Base-by-base conservation (phyloP, 1,284 basidiomycete species). In the Ganoderma multipileum region DNA sequence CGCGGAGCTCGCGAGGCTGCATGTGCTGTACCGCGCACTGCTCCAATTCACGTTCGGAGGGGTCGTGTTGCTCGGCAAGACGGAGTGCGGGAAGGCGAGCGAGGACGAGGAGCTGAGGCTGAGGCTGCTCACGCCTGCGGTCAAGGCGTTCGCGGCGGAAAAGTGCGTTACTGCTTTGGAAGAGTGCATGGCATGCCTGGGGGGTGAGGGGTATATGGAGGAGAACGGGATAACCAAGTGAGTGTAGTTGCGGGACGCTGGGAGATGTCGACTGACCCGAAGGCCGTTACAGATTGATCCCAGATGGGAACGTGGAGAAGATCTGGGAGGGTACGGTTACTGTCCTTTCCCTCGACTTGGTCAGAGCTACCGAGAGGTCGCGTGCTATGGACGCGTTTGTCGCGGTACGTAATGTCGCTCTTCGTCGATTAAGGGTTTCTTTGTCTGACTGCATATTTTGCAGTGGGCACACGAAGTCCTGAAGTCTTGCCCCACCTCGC, bases 171-270 rank as follows among this genome's bases (percentile, higher is more conserved):
- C 84, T 0, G 89, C 86, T 4, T 89, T 93, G 82, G 88, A 92
- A 70, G 90, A 92, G 69, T 87, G 91, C 52, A 94, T 95, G 91
- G 83, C 89, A 52, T 83, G 88, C 5, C 81, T 95, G 2, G 93
- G 93, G 38, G 93, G 93, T 2, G 89, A 91, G 63, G 93, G 93
- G 0, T 95, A 94, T 74, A 94, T 95, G 92, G 91, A 93, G 74
- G 93, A 95, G 76, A 90, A 87, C 60, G 88, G 86, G 0, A 85
- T 92, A 65, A 89, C 88, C 14, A 82, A 86, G 81, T 84, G 76
- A 64, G 86, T 82, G 8, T n/a, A 1, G n/a, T 23, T 3, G 14
- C 26, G 14, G 5, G 16, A 18, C 33, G 28, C 36, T 23, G 8
- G 20, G 18, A 20, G 14, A 28, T 28, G 57, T 52, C 38, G 14